Conservation (phyloP, 192 early-diverging fungal genomes). For the Spizellomyces punctatus region DNA sequence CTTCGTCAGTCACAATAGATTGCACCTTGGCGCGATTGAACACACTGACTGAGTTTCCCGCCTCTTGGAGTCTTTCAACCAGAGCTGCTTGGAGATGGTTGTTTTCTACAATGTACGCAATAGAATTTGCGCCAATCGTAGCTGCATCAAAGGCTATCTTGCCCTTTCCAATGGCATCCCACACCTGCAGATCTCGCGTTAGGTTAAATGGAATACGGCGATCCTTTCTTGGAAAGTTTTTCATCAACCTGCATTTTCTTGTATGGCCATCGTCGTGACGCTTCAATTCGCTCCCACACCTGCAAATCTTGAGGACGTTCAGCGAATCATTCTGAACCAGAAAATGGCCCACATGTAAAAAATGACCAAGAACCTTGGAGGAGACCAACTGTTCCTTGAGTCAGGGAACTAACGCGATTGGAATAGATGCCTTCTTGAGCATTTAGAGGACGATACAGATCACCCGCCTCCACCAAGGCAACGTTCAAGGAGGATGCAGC, state of each 20-base stretch:
- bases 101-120: constrained; percentile 92
- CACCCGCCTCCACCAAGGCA: constrained; percentile 80
- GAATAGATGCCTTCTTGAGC: constrained; percentile 58
- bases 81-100: constrained; percentile 75
- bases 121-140: constrained; percentile 28
- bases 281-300: constrained; percentile 66
- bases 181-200: constrained; percentile 57
- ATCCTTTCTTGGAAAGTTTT: not conserved
- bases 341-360: not conserved
- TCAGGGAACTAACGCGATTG: constrained; percentile 83
- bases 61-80: constrained; percentile 48
- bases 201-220: no score
- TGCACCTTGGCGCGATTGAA: constrained; percentile 72
- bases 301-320: constrained; percentile 48
- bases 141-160: constrained; percentile 65
- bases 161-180: constrained; percentile 73
- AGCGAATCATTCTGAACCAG: constrained; percentile 16
- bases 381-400: constrained; percentile 64
- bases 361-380: constrained; percentile 33
- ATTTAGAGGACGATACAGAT: constrained; percentile 64
- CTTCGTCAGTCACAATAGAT: constrained; percentile 42
- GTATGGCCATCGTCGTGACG: constrained; percentile 64
- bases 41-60: constrained; percentile 52
- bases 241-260: constrained; percentile 52
- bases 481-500: constrained; percentile 47